Conservation (phyloP, 345 rosid genomes). For the Hibiscus tridactylites region DNA sequence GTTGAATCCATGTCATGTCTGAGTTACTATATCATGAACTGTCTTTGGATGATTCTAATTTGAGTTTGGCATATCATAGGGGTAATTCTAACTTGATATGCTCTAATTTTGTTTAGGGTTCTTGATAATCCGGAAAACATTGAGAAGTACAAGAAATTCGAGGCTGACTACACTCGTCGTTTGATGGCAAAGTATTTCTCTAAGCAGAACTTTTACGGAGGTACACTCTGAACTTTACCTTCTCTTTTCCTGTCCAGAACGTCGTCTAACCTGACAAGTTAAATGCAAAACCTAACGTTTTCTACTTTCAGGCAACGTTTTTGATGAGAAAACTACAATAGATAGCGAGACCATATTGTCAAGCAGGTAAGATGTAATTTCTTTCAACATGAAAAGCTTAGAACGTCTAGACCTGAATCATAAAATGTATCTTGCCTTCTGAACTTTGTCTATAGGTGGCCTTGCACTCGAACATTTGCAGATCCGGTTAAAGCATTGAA, state of each 20-base stretch:
- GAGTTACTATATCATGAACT: not conserved
- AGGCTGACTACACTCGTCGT: constrained; percentile 44
- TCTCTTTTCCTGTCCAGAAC: not conserved
- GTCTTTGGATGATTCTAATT: not conserved
- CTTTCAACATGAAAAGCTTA: not conserved
- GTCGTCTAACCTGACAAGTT: not conserved
- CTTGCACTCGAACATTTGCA: constrained; percentile 41
- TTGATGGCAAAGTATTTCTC: constrained; percentile 65
- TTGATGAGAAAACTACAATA: constrained; percentile 43
- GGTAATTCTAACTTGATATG: not conserved
- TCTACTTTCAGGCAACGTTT: constrained; percentile 42
- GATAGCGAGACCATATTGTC: constrained; percentile 62
- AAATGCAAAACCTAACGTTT: not conserved
- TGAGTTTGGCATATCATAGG: not conserved
- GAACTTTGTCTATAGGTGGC: constrained; percentile 41
- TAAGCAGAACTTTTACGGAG: constrained; percentile 49
- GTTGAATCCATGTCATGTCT: not conserved
- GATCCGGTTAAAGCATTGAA: constrained; percentile 36
- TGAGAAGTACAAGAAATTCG: constrained; percentile 51
- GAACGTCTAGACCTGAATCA: not conserved
- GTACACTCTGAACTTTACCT: constrained; percentile 23
- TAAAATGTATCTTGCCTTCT: not conserved
- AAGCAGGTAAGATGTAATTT: constrained; percentile 42
- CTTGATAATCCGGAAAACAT: constrained; percentile 31
- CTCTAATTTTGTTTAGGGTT: constrained; percentile 23